A percentile compares a stretch with the other conserved stretches of the same genome.
Evolutionary conservation across 495 filamentous ascomycete species (phyloP).

Genomic region (Penicilliopsis zonata): DNA sequence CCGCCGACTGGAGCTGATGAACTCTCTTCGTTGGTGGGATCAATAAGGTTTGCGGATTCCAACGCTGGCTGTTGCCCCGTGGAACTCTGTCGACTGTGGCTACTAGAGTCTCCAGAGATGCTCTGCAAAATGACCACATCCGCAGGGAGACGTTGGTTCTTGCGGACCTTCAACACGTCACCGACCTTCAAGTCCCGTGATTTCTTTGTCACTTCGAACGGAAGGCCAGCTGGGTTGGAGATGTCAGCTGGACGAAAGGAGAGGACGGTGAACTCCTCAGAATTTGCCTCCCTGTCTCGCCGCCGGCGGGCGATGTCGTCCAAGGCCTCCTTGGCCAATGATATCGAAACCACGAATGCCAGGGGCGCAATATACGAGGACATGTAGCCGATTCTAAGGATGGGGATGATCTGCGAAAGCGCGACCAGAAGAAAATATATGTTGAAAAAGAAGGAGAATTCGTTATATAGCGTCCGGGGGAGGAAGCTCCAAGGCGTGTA

Average conservation of each 20-base stretch:
- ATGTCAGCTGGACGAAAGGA: conserved; percentile 38
- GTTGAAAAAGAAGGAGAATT: conserved; percentile 99
- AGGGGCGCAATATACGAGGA: conserved; percentile 90
- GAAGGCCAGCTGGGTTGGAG: conserved; percentile 4
- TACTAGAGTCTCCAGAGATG: conserved; percentile 51
- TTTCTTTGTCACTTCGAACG: conserved; percentile 56
- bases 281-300: conserved; percentile 88
- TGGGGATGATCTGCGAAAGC: conserved; percentile 80
- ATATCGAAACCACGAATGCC: conserved; percentile 82
- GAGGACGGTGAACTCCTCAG: conserved; percentile 76
- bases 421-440: conserved; percentile 96
- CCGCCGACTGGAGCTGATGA: conserved; percentile 3
- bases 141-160: conserved; percentile 84
- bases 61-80: conserved; percentile 5
- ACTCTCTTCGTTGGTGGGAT: conserved; percentile 9
- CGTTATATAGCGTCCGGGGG: conserved; percentile 88
- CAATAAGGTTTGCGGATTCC: conserved; percentile 13
- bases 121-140: conserved; percentile 92
- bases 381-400: conserved; percentile 84
- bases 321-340: conserved; percentile 87
- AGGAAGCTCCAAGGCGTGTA: conserved; percentile 96
- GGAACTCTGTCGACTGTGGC: conserved; percentile 10
- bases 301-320: conserved; percentile 82
- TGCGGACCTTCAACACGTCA: conserved; percentile 82
- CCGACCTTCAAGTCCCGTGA: conserved; percentile 89